Base-by-base conservation (phyloP, 805 yeast species). In the Ogataea naganishii region DNA sequence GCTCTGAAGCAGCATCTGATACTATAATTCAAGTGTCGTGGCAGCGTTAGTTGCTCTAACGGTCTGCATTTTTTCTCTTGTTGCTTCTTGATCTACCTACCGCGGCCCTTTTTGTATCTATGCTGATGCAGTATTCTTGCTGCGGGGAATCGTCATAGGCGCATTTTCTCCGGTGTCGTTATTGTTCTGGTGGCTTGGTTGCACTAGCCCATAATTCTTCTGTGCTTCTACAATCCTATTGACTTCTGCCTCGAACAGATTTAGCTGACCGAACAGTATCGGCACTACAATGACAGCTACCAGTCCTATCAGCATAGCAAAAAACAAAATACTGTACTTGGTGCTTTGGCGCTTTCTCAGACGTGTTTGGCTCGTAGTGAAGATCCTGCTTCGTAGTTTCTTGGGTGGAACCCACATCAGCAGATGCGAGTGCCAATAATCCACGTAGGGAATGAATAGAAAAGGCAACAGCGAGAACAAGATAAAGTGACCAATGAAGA, bases 81-180 rank as follows among this genome's bases (percentile, higher is more conserved):
- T n/a, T n/a, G n/a, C n/a, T n/a, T n/a, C n/a, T n/a, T n/a, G n/a
- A n/a, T n/a, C n/a, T n/a, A n/a, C n/a, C n/a, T n/a, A n/a, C n/a
- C n/a, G n/a, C n/a, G n/a, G n/a, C n/a, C n/a, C n/a, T n/a, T n/a
- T n/a, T n/a, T n/a, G n/a, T n/a, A n/a, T n/a, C n/a, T n/a, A n/a
- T n/a, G n/a, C n/a, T n/a, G n/a, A n/a, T n/a, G n/a, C n/a, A n/a
- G n/a, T n/a, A n/a, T n/a, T n/a, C n/a, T n/a, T n/a, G n/a, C n/a
- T n/a, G n/a, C 45, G 53, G 11, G 58, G 39, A 11, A 74, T 58
- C 8, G 57, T 51, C 1, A 51, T 30, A 1, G 81, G 79, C 0
- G 80, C 80, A 27, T 50, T 51, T 0, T 44, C 58, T 0, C 84
- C 85, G 0, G 85, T 78, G 44, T 79, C 85, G 42, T 79, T 76